These are phyloP conservation scores for Fusarium sp. DNA, from an alignment of 2,329 filamentous ascomycete species.

Conservation along the genomic window DNA sequence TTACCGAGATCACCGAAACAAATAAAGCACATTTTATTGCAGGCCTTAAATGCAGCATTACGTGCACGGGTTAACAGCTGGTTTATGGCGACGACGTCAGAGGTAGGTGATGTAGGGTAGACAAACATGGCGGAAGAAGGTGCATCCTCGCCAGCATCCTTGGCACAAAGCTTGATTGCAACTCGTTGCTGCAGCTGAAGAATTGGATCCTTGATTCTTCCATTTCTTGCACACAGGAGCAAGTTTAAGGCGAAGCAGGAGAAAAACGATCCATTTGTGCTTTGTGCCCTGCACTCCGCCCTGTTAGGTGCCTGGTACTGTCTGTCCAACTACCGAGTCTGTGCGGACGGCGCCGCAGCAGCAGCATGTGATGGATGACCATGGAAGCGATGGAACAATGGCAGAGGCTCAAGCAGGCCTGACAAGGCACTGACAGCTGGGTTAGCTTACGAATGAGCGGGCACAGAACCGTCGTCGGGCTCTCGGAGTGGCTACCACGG, in stretches of 20 bases:
- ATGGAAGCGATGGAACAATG: constrained; percentile 32
- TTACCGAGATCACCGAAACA: too few species aligned
- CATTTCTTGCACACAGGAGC: not conserved
- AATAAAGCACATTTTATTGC: too few species aligned
- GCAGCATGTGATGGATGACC: constrained; percentile 36
- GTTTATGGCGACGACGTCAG: too few species aligned
- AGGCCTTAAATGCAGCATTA: too few species aligned
- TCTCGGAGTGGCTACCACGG: constrained; percentile 28
- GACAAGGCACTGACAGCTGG: constrained; percentile 28
- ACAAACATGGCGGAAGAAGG: not conserved
- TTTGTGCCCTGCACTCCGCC: constrained; percentile 17
- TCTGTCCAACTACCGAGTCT: constrained; percentile 21
- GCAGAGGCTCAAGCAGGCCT: constrained; percentile 22
- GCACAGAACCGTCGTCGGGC: constrained; percentile 37
- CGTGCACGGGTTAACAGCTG: too few species aligned
- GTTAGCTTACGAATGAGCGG: constrained; percentile 26
- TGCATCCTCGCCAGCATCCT: not conserved
- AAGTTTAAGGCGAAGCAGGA: constrained; percentile 17
- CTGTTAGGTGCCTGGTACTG: too few species aligned
- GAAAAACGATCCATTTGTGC: constrained; percentile 34
- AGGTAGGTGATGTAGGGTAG: constrained; percentile 13
- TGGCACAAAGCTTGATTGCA: constrained; percentile 4
- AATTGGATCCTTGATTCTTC: constrained; percentile 6
- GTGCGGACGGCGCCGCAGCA: constrained; percentile 13
- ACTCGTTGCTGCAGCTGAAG: not conserved